Percentiles rank a stretch among this genome's conserved stretches.
These are phyloP conservation scores for Effrenium voratum DNA, from an alignment of 73 alveolate genomes.

Conservation along the genomic window DNA sequence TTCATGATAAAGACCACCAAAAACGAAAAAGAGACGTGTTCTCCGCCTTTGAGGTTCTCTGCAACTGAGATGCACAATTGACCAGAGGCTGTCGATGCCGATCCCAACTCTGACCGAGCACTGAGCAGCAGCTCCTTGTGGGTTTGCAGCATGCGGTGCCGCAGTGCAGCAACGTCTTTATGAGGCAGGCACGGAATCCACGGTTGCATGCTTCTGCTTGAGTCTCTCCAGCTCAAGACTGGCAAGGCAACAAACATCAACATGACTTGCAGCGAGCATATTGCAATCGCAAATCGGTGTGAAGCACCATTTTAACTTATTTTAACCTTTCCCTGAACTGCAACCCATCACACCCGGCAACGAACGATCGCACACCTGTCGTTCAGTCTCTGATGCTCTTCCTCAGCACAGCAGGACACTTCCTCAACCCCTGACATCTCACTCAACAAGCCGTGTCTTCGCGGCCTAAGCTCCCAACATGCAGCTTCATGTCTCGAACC, in stretches of 20 bases:
- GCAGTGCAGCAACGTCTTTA: background rate
- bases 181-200: slow-evolving; percentile 29
- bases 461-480: background rate
- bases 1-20: too few species aligned
- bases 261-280: background rate
- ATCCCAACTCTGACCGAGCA: background rate
- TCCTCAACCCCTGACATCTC: background rate
- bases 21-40: too few species aligned
- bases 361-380: slow-evolving; percentile 42
- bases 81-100: too few species aligned
- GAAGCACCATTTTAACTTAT: background rate
- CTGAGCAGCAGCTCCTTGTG: background rate
- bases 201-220: slow-evolving; percentile 44
- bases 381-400: slow-evolving; percentile 15
- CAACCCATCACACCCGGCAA: too few species aligned
- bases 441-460: background rate
- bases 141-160: background rate
- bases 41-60: too few species aligned
- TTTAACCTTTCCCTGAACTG: too few species aligned
- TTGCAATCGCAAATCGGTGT: background rate
- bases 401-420: background rate
- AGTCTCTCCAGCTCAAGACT: slow-evolving; percentile 66
- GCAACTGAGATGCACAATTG: too few species aligned
- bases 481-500: slow-evolving; percentile 58
- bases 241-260: background rate